phyloP scores from a whole-genome alignment of 805 yeast species.

The Metschnikowia lochheadii region DNA sequence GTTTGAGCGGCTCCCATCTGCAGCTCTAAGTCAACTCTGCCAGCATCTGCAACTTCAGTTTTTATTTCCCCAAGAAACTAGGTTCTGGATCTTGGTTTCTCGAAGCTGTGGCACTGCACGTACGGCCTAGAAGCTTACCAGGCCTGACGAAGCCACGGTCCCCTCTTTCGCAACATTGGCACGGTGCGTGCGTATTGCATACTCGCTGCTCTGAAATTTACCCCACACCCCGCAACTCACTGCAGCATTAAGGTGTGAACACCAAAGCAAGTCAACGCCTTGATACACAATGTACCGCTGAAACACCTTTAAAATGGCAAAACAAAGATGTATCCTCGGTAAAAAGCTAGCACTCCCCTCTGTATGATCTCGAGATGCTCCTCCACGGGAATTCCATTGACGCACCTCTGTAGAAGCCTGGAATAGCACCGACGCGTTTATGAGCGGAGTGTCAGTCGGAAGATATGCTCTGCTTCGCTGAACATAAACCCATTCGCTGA shows the following conservation, averaged over 20 bases:
- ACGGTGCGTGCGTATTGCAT: slow-evolving; percentile 8
- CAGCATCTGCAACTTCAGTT: neutral
- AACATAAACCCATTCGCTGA: neutral
- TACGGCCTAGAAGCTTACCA: neutral
- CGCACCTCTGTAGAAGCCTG: no score
- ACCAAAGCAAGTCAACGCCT: neutral
- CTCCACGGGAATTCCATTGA: no score
- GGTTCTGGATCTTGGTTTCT: no score
- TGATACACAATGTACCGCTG: neutral
- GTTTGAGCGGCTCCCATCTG: neutral
- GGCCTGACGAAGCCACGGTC: neutral
- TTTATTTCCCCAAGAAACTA: no score
- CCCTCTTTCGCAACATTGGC: slow-evolving; percentile 12
- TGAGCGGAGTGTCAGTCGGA: neutral
- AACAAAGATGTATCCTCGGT: neutral
- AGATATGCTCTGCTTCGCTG: neutral
- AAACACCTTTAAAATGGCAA: neutral
- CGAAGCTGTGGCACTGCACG: neutral
- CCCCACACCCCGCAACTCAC: slow-evolving; percentile 12
- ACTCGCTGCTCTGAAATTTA: slow-evolving; percentile 5
- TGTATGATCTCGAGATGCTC: no score
- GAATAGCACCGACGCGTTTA: neutral
- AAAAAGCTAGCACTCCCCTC: no score
- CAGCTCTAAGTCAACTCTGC: neutral
- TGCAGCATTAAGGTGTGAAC: neutral